These are phyloP conservation scores for Naegleria fowleri DNA, from an alignment of 208 protist species.

Conservation along the genomic window DNA sequence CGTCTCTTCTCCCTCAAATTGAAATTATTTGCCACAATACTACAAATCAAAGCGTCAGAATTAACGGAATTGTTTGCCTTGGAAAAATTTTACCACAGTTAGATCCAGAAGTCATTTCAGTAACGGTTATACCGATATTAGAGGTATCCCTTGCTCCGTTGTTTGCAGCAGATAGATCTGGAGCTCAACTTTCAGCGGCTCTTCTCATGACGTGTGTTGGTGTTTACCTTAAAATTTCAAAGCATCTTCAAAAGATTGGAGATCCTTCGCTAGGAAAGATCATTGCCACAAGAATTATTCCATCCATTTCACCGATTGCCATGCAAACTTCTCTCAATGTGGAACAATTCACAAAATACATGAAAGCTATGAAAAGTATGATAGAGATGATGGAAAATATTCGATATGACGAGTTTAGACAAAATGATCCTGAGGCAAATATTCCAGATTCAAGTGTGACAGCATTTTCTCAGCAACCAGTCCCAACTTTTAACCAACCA, in stretches of 20 bases:
- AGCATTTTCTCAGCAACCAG: neutral
- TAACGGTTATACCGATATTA: neutral
- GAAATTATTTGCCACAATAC: neutral
- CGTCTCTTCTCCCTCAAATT: neutral
- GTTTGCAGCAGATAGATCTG: neutral
- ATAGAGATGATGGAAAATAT: neutral
- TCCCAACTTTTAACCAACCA: neutral
- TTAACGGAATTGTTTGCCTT: constrained; percentile 17
- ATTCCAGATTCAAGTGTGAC: neutral
- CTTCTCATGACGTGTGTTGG: constrained; percentile 22
- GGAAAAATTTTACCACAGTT: neutral
- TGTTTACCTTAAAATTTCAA: neutral
- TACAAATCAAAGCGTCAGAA: neutral
- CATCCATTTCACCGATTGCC: neutral
- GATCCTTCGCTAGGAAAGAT: neutral
- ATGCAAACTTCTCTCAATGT: neutral
- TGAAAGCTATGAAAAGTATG: constrained; percentile 14
- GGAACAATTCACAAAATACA: neutral
- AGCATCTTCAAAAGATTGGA: neutral
- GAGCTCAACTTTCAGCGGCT: neutral
- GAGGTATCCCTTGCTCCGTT: neutral
- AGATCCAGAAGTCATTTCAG: neutral
- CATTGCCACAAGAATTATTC: neutral
- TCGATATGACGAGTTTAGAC: neutral
- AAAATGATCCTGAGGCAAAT: neutral